A percentile compares a stretch with the other conserved stretches of the same genome.
Evolutionary conservation across 2,329 filamentous ascomycete species (phyloP).

Genomic region (Fusarium anguioides): DNA sequence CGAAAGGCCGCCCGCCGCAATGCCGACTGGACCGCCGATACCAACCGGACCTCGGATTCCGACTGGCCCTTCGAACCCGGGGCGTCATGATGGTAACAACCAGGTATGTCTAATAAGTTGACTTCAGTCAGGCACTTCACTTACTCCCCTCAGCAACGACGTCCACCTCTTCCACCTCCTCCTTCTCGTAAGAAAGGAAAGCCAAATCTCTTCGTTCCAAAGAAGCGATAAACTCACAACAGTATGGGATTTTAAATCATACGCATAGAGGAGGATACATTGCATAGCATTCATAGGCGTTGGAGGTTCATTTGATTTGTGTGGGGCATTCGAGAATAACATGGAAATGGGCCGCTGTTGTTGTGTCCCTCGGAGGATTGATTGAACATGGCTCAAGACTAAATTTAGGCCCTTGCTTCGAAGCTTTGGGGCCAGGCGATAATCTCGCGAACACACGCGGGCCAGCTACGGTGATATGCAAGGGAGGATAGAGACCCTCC

Average conservation of each 20-base stretch:
- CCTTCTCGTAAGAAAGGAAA: conserved; percentile 53
- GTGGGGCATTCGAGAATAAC: conserved; percentile 3
- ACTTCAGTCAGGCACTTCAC: conserved; percentile 1
- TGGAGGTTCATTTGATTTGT: conserved; percentile 16
- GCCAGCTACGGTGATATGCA: conserved; percentile 19
- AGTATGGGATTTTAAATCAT: conserved; percentile 16
- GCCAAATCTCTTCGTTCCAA: conserved; percentile 59
- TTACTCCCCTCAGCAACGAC: conserved; percentile 29
- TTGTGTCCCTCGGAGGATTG: background rate
- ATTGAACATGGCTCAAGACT: background rate
- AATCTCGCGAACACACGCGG: background rate
- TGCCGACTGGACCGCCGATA: conserved; percentile 25
- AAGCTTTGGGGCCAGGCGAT: background rate
- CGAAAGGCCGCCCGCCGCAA: conserved; percentile 53
- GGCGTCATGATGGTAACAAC: conserved; percentile 31
- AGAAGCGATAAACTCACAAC: conserved; percentile 46
- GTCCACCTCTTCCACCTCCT: conserved; percentile 39
- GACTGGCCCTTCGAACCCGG: conserved; percentile 38
- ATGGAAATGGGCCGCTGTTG: background rate
- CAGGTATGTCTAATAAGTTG: conserved; percentile 27
- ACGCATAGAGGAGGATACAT: conserved; percentile 17
- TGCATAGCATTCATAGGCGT: conserved; percentile 39
- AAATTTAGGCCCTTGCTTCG: background rate
- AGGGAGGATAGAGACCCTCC: conserved; percentile 17
- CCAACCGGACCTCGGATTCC: conserved; percentile 26